These are phyloP conservation scores for Trichothecium roseum DNA, from an alignment of 2,329 filamentous ascomycete species.

Conservation along the genomic window DNA sequence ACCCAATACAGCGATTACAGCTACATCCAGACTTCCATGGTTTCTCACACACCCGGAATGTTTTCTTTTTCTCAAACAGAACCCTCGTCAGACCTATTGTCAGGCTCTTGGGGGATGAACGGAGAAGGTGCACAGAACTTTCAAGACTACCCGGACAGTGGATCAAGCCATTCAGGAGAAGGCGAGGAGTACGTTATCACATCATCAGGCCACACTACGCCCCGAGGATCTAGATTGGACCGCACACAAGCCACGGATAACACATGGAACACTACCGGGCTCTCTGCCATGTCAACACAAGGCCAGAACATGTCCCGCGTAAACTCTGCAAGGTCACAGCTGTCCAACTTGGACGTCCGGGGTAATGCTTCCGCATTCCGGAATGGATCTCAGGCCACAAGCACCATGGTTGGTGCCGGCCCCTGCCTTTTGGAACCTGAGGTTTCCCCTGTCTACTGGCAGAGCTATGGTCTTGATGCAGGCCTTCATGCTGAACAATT, in stretches of 20 bases:
- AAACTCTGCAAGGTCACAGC: constrained; percentile 30
- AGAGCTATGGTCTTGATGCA: constrained; percentile 33
- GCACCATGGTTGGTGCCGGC: constrained; percentile 35
- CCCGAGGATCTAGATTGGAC: constrained; percentile 36
- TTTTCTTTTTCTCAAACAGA: constrained; percentile 51
- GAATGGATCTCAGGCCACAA: constrained; percentile 25
- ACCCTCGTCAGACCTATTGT: constrained; percentile 45
- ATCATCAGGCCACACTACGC: constrained; percentile 44
- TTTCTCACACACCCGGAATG: constrained; percentile 37
- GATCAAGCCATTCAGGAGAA: constrained; percentile 39
- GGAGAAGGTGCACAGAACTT: constrained; percentile 52
- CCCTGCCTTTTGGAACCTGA: constrained; percentile 41
- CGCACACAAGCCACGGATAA: constrained; percentile 34
- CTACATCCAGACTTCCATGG: constrained; percentile 40
- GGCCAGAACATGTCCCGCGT: constrained; percentile 28
- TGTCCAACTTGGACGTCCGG: constrained; percentile 42
- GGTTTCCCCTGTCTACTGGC: constrained; percentile 40
- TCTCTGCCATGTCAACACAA: constrained; percentile 18
- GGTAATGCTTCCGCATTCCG: constrained; percentile 36
- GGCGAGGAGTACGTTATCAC: constrained; percentile 43
- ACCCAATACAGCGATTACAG: constrained; percentile 47
- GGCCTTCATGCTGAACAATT: constrained; percentile 31
- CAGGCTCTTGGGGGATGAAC: constrained; percentile 44
- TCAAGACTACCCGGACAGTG: constrained; percentile 39
- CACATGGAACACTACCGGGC: constrained; percentile 35